phyloP scores from a whole-genome alignment of 2,329 filamentous ascomycete genomes.

The Claviceps sorghi region DNA sequence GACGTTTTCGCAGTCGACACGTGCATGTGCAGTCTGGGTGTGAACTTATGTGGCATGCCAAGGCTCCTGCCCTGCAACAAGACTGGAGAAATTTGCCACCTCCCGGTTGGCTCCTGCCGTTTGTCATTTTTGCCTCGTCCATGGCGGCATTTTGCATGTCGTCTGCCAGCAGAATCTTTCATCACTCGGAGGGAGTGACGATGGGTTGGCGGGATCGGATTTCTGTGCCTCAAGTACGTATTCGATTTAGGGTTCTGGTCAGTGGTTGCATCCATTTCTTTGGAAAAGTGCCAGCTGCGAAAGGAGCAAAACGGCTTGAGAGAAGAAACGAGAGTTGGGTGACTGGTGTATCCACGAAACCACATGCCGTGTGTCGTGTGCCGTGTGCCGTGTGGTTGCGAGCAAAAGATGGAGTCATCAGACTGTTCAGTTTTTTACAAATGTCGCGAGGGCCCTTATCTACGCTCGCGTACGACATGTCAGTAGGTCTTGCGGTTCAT shows the following conservation, averaged over 20 bases:
- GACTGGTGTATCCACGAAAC: background rate
- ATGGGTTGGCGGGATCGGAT: too few relatives aligned
- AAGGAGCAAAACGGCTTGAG: background rate
- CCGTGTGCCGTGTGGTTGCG: too few relatives aligned
- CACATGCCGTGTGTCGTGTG: background rate
- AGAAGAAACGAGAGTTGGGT: background rate
- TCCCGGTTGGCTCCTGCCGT: background rate
- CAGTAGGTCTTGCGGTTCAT: background rate
- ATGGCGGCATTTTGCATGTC: background rate
- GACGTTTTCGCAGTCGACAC: background rate
- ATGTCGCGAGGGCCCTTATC: background rate
- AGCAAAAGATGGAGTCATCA: background rate
- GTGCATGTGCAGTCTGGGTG: background rate
- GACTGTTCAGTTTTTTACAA: background rate
- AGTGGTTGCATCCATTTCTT: background rate
- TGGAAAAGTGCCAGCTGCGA: background rate
- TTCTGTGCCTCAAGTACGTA: too few relatives aligned
- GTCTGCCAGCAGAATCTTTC: background rate
- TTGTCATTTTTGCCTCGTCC: background rate
- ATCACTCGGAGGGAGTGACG: background rate
- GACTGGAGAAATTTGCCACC: background rate
- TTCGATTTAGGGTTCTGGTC: too few relatives aligned
- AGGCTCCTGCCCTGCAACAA: background rate
- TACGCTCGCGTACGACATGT: background rate
- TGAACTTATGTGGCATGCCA: background rate